A percentile compares a stretch with the other conserved stretches of the same genome.
Evolutionary conservation across 306 rosid genomes (phyloP).

Genomic region (Biancaea sappan): DNA sequence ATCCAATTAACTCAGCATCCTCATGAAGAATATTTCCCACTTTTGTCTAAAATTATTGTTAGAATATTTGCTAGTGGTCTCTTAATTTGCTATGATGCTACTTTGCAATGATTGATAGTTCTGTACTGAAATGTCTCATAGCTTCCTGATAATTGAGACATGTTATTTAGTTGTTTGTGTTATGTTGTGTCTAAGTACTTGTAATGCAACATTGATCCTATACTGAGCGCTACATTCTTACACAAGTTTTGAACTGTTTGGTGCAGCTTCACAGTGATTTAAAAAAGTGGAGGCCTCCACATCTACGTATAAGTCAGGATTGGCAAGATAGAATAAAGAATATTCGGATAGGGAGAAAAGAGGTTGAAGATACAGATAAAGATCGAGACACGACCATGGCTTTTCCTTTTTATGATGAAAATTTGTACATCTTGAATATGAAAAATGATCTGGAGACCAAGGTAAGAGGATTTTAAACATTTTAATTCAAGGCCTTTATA

Average conservation of each 20-base stretch:
- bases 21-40: neutral
- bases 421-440: slow-evolving; percentile 73
- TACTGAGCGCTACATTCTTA: slow-evolving; percentile 8
- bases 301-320: slow-evolving; percentile 75
- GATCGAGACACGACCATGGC: slow-evolving; percentile 68
- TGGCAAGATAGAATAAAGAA: slow-evolving; percentile 87
- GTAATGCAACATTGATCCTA: slow-evolving; percentile 1
- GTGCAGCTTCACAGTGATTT: slow-evolving; percentile 57
- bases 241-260: slow-evolving; percentile 31
- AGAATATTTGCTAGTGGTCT: neutral
- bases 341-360: slow-evolving; percentile 75
- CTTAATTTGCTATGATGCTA: neutral
- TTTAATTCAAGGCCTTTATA: slow-evolving; percentile 8
- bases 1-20: slow-evolving; percentile 5
- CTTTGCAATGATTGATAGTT: neutral
- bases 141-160: slow-evolving; percentile 5
- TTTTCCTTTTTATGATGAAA: slow-evolving; percentile 81
- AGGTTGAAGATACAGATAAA: slow-evolving; percentile 68
- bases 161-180: neutral
- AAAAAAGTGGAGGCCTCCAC: slow-evolving; percentile 77
- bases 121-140: neutral
- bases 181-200: neutral
- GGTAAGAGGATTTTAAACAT: slow-evolving; percentile 52
- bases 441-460: slow-evolving; percentile 83
- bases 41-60: neutral